Percentiles rank a stretch among this genome's conserved stretches.
These are phyloP conservation scores for Hortiboletus rubellus DNA, from an alignment of 1,284 basidiomycete genomes.

Conservation along the genomic window DNA sequence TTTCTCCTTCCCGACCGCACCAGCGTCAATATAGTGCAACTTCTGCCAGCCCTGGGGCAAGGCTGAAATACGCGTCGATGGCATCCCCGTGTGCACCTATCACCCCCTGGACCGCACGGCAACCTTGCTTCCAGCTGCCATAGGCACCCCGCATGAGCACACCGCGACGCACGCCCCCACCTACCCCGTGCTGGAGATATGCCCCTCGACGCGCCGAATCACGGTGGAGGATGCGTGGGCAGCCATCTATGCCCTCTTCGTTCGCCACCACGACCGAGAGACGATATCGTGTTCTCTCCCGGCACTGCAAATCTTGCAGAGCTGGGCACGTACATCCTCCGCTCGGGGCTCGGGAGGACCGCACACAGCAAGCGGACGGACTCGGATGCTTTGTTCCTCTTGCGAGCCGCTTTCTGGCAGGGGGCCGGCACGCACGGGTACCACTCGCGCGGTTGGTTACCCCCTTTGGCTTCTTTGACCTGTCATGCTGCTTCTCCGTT, in stretches of 20 bases:
- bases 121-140: conserved; percentile 30
- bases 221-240: conserved; percentile 34
- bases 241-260: conserved; percentile 33
- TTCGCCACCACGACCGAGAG: conserved; percentile 31
- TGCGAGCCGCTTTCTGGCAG: conserved; percentile 53
- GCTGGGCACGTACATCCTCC: conserved; percentile 26
- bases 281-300: conserved; percentile 30
- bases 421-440: conserved; percentile 48
- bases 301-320: conserved; percentile 12
- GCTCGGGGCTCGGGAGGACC: conserved; percentile 28
- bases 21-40: conserved; percentile 3
- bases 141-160: conserved; percentile 35
- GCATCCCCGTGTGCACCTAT: conserved; percentile 15
- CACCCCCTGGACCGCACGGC: conserved; percentile 4
- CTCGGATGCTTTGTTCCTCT: conserved; percentile 40
- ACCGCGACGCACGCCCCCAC: conserved; percentile 33
- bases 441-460: conserved; percentile 44
- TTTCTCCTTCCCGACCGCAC: conserved; percentile 23
- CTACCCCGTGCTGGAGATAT: conserved; percentile 34
- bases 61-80: conserved; percentile 11
- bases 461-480: conserved; percentile 29
- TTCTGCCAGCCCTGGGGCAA: background rate
- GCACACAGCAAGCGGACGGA: background rate
- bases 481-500: conserved; percentile 32
- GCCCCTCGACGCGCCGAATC: conserved; percentile 4